Evolutionary conservation across 2,329 filamentous ascomycete species (phyloP).

Genomic region (Fusarium sp.): DNA sequence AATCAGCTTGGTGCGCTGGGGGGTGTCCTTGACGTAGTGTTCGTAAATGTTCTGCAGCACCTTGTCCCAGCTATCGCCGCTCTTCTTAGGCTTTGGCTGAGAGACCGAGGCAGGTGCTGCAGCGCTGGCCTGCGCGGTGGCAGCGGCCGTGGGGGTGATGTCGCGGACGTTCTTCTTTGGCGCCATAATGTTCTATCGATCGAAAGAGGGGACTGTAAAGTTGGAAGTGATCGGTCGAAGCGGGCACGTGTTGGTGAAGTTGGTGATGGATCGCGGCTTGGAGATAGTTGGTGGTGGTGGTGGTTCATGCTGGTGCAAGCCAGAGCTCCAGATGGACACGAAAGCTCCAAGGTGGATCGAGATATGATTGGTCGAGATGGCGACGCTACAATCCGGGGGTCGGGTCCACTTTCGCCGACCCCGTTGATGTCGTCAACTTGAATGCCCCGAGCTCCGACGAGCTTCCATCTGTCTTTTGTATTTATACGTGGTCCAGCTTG

Average conservation of each 20-base stretch:
- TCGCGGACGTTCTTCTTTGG: conserved; percentile 57
- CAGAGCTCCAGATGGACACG: conserved; percentile 47
- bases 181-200: conserved; percentile 52
- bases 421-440: conserved; percentile 30
- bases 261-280: conserved; percentile 12
- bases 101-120: conserved; percentile 42
- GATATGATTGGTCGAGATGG: conserved; percentile 45
- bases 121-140: conserved; percentile 44
- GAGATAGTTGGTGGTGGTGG: conserved; percentile 6
- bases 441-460: conserved; percentile 14
- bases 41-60: conserved; percentile 75
- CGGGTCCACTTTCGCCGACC: conserved; percentile 7
- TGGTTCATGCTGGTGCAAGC: conserved; percentile 27
- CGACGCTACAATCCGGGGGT: conserved; percentile 21
- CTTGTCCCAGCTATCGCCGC: conserved; percentile 55
- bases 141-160: conserved; percentile 47
- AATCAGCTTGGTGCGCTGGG: conserved; percentile 89
- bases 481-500: background rate
- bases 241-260: conserved; percentile 8
- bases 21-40: conserved; percentile 80
- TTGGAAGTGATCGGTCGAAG: conserved; percentile 7
- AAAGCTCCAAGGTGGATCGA: conserved; percentile 47
- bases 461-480: background rate
- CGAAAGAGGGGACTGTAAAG: background rate
- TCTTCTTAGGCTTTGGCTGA: conserved; percentile 39